These are phyloP conservation scores for Geosiphon pyriformis DNA, from an alignment of 192 early-diverging fungal species.

Conservation along the genomic window DNA sequence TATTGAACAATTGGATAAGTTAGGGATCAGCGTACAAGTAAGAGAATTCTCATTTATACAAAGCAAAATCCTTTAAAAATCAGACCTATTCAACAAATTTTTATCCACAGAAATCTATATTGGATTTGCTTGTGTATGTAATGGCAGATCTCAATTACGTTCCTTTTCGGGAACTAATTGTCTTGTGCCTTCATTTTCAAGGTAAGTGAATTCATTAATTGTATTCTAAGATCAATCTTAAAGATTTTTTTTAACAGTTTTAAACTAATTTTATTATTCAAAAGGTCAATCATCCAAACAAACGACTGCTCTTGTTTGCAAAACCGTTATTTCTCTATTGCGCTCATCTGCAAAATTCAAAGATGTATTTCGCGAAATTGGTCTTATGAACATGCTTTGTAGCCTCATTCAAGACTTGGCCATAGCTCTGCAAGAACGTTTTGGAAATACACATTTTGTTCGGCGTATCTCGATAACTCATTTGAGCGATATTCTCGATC, in stretches of 20 bases:
- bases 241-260: neutral
- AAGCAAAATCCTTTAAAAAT: no score
- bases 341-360: constrained; percentile 44
- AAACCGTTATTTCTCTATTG: constrained; percentile 39
- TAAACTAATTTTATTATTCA: constrained; percentile 11
- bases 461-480: constrained; percentile 33
- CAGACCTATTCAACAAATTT: no score
- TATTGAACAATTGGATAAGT: constrained; percentile 48
- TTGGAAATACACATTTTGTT: constrained; percentile 35
- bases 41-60: no score
- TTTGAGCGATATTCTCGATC: constrained; percentile 29
- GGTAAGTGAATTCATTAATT: constrained; percentile 21
- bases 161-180: constrained; percentile 53
- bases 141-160: constrained; percentile 58
- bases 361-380: constrained; percentile 54
- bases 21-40: constrained; percentile 41
- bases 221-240: neutral
- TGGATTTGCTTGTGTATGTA: constrained; percentile 50
- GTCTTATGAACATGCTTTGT: constrained; percentile 54
- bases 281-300: constrained; percentile 44
- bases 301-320: constrained; percentile 42
- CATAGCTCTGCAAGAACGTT: constrained; percentile 33
- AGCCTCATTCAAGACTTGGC: constrained; percentile 49
- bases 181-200: constrained; percentile 50
- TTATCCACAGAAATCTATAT: constrained; percentile 36